Percentiles rank a stretch among this genome's conserved stretches.
phyloP scores from a whole-genome alignment of 2,329 filamentous ascomycete genomes.

The Cordyceps farinosa region DNA sequence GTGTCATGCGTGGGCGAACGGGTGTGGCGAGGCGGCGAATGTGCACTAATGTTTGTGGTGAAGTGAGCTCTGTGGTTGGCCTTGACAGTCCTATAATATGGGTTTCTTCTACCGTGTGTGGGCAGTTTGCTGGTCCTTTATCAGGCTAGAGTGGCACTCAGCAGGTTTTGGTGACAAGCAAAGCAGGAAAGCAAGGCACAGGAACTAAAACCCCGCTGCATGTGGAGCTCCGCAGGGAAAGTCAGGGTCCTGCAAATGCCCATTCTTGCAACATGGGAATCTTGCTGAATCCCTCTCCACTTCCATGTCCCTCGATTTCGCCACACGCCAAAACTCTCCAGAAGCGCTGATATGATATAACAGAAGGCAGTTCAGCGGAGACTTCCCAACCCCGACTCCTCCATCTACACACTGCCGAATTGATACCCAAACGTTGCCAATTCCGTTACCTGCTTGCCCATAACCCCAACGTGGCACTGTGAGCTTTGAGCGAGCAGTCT shows the following conservation, averaged over 20 bases:
- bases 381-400: background rate
- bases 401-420: background rate
- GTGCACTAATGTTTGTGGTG: too few relatives aligned
- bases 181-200: too few relatives aligned
- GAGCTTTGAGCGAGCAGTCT: background rate
- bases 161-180: too few relatives aligned
- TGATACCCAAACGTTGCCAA: background rate
- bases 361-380: too few relatives aligned
- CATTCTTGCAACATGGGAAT: slow-evolving; percentile 14
- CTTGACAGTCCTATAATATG: too few relatives aligned
- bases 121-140: too few relatives aligned
- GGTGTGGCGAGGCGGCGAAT: too few relatives aligned
- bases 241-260: slow-evolving; percentile 14
- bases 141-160: too few relatives aligned
- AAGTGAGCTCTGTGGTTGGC: too few relatives aligned
- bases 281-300: background rate
- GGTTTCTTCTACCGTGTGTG: too few relatives aligned
- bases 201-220: background rate
- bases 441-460: background rate
- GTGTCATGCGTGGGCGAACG: too few relatives aligned
- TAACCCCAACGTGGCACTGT: background rate
- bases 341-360: background rate
- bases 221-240: background rate
- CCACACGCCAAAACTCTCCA: background rate
- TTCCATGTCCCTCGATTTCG: background rate